Evolutionary conservation across 768 basidiomycete species (phyloP).

Genomic region (Trichaptum fuscoviolaceum): DNA sequence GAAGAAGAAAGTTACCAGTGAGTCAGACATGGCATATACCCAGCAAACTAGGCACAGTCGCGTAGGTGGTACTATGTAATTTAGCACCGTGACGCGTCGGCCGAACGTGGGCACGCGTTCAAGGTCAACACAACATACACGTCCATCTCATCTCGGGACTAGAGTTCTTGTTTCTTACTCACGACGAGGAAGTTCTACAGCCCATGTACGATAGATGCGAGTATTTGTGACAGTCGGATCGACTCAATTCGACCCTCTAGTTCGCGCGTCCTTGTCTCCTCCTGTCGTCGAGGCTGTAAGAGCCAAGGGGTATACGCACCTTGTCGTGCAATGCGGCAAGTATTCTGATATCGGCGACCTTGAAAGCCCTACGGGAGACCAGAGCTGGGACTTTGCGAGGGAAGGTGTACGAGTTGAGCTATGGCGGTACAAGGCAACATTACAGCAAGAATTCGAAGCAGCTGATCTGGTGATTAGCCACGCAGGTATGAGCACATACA

Average conservation of each 20-base stretch:
- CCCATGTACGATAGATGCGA: conserved; percentile 20
- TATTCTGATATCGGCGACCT: conserved; percentile 26
- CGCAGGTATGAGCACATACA: conserved; percentile 59
- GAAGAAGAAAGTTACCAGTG: background rate
- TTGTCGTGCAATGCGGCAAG: conserved; percentile 79
- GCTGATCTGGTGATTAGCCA: conserved; percentile 88
- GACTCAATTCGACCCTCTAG: conserved; percentile 76
- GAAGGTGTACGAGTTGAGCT: conserved; percentile 53
- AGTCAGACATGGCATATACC: background rate
- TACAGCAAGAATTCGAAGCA: conserved; percentile 55
- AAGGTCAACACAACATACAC: background rate
- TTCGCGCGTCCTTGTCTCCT: conserved; percentile 51
- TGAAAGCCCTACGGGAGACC: conserved; percentile 15
- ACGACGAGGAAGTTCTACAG: background rate
- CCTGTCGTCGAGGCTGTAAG: conserved; percentile 52
- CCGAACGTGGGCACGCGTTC: background rate
- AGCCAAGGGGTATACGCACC: conserved; percentile 46
- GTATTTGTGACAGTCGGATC: conserved; percentile 88
- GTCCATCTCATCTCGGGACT: too few relatives aligned
- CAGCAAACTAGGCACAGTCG: background rate
- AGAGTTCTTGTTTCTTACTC: background rate
- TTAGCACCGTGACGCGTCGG: background rate
- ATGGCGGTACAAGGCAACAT: conserved; percentile 70
- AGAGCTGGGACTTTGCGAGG: conserved; percentile 14
- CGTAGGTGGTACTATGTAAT: background rate